Percentiles rank a stretch among this genome's conserved stretches.
phyloP scores from a whole-genome alignment of 2,329 filamentous ascomycete genomes.

The Fusarium coffeatum region DNA sequence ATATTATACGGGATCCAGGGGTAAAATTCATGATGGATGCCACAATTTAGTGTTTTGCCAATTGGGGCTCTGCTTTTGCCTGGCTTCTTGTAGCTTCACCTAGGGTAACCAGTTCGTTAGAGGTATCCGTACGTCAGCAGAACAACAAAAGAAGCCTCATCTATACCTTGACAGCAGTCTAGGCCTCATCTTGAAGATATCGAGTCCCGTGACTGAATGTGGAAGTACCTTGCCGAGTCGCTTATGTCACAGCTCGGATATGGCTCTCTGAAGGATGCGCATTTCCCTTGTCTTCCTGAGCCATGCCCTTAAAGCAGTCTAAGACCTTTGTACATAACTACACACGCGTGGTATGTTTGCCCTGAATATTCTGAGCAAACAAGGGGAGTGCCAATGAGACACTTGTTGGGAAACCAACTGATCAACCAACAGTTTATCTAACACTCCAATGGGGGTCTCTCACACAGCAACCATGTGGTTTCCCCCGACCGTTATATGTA shows the following conservation, averaged over 20 bases:
- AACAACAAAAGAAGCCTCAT: background rate
- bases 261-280: background rate
- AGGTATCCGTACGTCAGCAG: background rate
- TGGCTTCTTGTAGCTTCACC: slow-evolving; percentile 4
- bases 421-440: slow-evolving; percentile 2
- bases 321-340: background rate
- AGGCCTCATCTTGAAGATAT: background rate
- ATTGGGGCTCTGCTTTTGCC: background rate
- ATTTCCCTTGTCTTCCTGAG: background rate
- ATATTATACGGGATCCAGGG: slow-evolving; percentile 19
- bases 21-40: background rate
- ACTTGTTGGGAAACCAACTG: background rate
- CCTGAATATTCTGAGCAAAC: background rate
- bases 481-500: slow-evolving; percentile 10
- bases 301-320: background rate
- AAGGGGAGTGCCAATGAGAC: slow-evolving; percentile 28
- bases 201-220: slow-evolving; percentile 23
- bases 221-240: slow-evolving; percentile 24
- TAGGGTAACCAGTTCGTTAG: slow-evolving; percentile 12
- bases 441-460: slow-evolving; percentile 2
- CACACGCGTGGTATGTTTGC: slow-evolving; percentile 14
- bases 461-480: slow-evolving; percentile 17
- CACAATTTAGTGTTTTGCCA: background rate
- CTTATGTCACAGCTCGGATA: slow-evolving; percentile 8
- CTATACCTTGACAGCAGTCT: background rate